Conservation (phyloP, 495 filamentous ascomycete species). For the Pseudomonodictys pantanalensis region DNA sequence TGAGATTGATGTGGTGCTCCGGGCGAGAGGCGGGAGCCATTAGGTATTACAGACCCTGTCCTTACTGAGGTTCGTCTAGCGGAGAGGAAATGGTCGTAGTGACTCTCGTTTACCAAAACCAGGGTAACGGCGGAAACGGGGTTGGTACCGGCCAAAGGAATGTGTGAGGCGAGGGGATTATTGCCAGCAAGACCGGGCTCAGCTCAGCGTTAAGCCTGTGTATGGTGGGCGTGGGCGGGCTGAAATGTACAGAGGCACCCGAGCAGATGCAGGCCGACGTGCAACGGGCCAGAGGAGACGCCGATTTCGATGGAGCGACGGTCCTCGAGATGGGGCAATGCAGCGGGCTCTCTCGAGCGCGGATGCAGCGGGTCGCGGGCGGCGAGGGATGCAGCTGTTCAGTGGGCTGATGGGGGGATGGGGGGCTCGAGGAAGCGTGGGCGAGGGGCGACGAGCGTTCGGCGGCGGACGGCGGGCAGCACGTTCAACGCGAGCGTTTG, state of each 20-base stretch:
- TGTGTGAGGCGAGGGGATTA: conserved; percentile 27
- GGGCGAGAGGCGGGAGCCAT: conserved; percentile 78
- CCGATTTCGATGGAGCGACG: background rate
- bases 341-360: conserved; percentile 16
- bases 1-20: conserved; percentile 71
- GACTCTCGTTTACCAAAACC: conserved; percentile 37
- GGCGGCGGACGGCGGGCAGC: background rate
- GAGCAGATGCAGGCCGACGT: conserved; percentile 13
- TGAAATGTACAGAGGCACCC: conserved; percentile 3
- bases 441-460: background rate
- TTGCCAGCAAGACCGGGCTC: conserved; percentile 34
- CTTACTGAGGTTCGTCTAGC: conserved; percentile 21
- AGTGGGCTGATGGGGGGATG: background rate
- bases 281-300: background rate
- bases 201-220: conserved; percentile 17
- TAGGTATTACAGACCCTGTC: conserved; percentile 65
- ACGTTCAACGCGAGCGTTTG: conserved; percentile 1
- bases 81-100: conserved; percentile 26
- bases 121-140: conserved; percentile 29
- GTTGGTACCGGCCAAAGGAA: conserved; percentile 38
- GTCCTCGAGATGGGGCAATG: background rate
- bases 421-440: conserved; percentile 5
- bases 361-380: conserved; percentile 7
- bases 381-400: background rate
- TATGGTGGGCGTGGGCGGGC: background rate